Conservation (phyloP, 2,329 filamentous ascomycete species). For the Botrytis hyacinthi region DNA sequence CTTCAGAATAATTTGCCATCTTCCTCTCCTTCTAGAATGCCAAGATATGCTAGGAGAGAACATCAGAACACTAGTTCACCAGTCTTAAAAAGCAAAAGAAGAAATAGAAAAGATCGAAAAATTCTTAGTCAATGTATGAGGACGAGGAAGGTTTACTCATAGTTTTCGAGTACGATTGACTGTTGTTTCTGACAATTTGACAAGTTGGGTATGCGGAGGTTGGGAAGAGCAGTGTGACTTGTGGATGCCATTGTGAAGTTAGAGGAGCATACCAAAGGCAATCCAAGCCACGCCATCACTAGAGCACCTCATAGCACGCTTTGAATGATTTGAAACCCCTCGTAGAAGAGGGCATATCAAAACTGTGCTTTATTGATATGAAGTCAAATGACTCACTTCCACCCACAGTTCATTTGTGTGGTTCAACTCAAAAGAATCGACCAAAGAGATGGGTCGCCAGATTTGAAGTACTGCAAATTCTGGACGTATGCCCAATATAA, state of each 20-base stretch:
- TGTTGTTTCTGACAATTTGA: not conserved
- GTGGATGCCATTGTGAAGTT: not conserved
- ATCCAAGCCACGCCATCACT: not conserved
- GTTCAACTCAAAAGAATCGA: not conserved
- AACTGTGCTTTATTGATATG: no score
- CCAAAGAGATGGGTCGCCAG: not conserved
- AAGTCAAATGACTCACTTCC: not conserved
- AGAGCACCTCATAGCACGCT: not conserved
- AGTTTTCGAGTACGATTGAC: not conserved
- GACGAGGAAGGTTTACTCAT: not conserved
- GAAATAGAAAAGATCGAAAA: not conserved
- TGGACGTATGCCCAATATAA: no score
- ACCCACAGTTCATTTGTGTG: not conserved
- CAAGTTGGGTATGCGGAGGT: not conserved
- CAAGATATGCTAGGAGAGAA: not conserved
- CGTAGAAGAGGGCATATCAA: no score
- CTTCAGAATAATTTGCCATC: not conserved
- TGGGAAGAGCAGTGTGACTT: not conserved
- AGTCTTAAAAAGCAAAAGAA: not conserved
- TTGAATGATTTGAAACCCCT: not conserved
- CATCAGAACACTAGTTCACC: not conserved
- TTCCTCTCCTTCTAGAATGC: not conserved
- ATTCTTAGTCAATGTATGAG: not conserved
- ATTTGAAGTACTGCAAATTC: not conserved
- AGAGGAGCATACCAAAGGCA: not conserved